A percentile compares a stretch with the other conserved stretches of the same genome.
These are phyloP conservation scores for Gossypium raimondii DNA, from an alignment of 345 rosid species.

Conservation along the genomic window DNA sequence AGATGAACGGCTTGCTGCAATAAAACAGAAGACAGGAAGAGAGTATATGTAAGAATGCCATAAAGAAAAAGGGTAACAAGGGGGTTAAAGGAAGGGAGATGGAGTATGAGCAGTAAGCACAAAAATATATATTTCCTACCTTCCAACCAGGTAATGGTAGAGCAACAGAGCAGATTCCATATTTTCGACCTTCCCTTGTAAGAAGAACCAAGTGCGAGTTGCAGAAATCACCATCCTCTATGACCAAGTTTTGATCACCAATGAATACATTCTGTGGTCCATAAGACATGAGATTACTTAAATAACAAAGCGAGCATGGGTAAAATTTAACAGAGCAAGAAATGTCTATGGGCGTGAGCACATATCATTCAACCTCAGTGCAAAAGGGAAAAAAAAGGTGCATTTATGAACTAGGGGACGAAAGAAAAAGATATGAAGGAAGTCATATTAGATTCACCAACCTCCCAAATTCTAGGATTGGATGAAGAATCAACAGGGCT, in stretches of 20 bases:
- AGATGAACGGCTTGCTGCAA: constrained; percentile 50
- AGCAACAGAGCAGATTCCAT: constrained; percentile 65
- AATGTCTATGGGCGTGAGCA: background rate
- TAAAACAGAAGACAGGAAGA: constrained; percentile 12
- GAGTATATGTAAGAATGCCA: constrained; percentile 9
- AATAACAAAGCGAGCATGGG: background rate
- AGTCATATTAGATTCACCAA: constrained; percentile 29
- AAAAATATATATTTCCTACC: constrained; percentile 34
- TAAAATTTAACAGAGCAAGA: background rate
- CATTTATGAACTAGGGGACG: background rate
- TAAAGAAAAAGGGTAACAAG: background rate
- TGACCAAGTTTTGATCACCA: constrained; percentile 44
- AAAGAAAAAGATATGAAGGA: background rate
- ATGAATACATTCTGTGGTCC: constrained; percentile 53
- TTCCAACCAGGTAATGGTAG: constrained; percentile 56
- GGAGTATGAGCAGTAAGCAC: background rate
- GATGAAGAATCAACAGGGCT: constrained; percentile 45
- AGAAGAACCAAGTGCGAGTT: constrained; percentile 58
- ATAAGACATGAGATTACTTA: constrained; percentile 9
- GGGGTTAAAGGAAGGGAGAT: background rate
- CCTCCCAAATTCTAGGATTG: constrained; percentile 76
- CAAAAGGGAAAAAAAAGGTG: background rate
- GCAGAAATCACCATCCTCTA: constrained; percentile 91
- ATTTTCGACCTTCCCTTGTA: constrained; percentile 49
- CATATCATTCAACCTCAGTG: background rate